Conservation (phyloP, 2,329 filamentous ascomycete genomes). For the Talaromyces atroroseus region DNA sequence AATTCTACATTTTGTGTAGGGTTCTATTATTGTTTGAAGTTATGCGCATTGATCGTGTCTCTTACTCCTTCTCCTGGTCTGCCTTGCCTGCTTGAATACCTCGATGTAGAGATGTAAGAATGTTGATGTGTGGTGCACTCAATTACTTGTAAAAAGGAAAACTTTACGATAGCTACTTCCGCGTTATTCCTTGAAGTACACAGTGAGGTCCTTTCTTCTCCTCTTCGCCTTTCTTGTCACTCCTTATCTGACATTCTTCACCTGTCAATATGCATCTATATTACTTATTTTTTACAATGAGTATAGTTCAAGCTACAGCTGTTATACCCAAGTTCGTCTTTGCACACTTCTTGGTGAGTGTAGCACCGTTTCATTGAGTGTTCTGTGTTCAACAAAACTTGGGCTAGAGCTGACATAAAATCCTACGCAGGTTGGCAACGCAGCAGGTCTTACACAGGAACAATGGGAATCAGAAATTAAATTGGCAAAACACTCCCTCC, state of each 20-base stretch:
- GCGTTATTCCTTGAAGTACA: neutral
- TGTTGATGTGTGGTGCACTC: neutral
- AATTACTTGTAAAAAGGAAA: neutral
- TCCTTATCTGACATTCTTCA: neutral
- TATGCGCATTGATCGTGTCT: neutral
- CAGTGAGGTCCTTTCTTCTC: neutral
- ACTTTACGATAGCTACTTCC: neutral
- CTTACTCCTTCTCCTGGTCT: neutral
- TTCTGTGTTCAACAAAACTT: neutral
- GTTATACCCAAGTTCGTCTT: slow-evolving; percentile 18
- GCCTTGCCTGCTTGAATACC: neutral
- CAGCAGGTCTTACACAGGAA: slow-evolving; percentile 9
- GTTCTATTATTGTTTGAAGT: neutral
- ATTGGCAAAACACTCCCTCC: slow-evolving; percentile 30
- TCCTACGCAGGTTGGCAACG: slow-evolving; percentile 24
- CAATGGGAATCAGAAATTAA: slow-evolving; percentile 25
- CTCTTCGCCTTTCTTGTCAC: neutral
- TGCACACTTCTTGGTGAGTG: slow-evolving; percentile 24
- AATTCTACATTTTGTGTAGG: neutral
- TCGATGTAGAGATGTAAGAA: neutral
- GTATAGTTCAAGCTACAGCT: slow-evolving; percentile 3
- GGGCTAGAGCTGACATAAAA: neutral
- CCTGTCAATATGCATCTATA: slow-evolving; percentile 2
- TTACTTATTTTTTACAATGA: slow-evolving; percentile 11
- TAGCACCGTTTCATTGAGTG: neutral